These are phyloP conservation scores for Hibiscus trionum DNA, from an alignment of 345 rosid genomes.

Conservation along the genomic window DNA sequence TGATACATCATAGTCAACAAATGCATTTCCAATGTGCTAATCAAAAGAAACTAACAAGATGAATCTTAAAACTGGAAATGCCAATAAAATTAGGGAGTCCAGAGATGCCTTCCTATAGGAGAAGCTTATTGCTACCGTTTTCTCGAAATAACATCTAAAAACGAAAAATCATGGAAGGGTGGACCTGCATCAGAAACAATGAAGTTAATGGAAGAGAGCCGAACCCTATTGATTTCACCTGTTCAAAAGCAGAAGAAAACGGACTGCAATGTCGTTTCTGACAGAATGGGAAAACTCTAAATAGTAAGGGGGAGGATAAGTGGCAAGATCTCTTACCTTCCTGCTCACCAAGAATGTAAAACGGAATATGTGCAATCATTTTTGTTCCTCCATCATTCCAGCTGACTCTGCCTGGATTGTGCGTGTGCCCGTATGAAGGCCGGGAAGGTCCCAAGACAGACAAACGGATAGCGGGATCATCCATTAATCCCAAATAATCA, in stretches of 20 bases:
- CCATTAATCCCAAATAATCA: constrained; percentile 4
- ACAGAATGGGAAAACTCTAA: neutral
- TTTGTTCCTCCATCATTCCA: constrained; percentile 72
- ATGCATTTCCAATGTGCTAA: no score
- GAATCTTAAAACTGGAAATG: no score
- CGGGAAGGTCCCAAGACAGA: constrained; percentile 69
- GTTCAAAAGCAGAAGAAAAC: neutral
- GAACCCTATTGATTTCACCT: neutral
- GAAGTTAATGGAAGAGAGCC: neutral
- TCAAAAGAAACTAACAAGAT: no score
- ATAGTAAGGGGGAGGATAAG: neutral
- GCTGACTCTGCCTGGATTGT: constrained; percentile 58
- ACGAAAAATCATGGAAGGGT: constrained; percentile 79
- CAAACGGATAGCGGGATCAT: constrained; percentile 69
- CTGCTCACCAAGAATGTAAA: constrained; percentile 72
- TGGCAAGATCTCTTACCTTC: constrained; percentile 41
- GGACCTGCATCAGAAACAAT: constrained; percentile 26
- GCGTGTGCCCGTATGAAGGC: constrained; percentile 35
- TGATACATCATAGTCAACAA: no score
- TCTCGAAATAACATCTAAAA: constrained; percentile 55
- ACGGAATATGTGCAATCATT: constrained; percentile 70
- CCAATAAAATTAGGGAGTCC: no score
- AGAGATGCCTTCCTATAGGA: neutral
- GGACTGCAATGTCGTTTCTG: no score
- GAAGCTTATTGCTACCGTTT: constrained; percentile 13